Percentiles rank a stretch among this genome's conserved stretches.
phyloP scores from a whole-genome alignment of 257 asterid genomes.

The Mentha longifolia region DNA sequence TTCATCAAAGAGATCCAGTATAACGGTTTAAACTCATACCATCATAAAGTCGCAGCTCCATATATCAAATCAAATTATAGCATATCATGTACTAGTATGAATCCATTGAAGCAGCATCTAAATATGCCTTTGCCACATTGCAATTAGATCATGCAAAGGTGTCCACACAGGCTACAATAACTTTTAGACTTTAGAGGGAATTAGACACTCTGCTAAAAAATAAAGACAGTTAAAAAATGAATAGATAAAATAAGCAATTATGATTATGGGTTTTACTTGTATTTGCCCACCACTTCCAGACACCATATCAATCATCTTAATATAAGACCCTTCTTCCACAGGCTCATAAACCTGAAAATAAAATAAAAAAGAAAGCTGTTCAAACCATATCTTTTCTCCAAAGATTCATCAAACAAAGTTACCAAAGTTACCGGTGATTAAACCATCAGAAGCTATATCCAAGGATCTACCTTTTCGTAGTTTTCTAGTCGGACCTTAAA shows the following conservation, averaged over 20 bases:
- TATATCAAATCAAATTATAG: not conserved
- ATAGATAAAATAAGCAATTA: conserved; percentile 18
- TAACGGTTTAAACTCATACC: not conserved
- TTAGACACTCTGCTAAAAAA: conserved; percentile 17
- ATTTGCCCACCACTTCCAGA: conserved; percentile 98
- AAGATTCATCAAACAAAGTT: conserved; percentile 16
- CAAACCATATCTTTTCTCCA: conserved; percentile 31
- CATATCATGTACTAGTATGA: not conserved
- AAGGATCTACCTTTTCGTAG: conserved; percentile 77
- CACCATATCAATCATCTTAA: conserved; percentile 98
- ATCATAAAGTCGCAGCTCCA: not conserved
- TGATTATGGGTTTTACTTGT: conserved; percentile 55
- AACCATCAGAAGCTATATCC: conserved; percentile 34
- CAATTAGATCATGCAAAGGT: conserved; percentile 25
- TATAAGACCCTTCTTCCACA: conserved; percentile 98
- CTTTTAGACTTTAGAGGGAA: conserved; percentile 11
- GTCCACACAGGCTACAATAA: conserved; percentile 7
- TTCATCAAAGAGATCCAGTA: conserved; percentile 2
- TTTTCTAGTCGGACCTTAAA: conserved; percentile 89
- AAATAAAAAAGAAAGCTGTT: conserved; percentile 23
- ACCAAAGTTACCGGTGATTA: conserved; percentile 3
- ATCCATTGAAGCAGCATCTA: not conserved
- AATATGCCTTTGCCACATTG: not conserved
- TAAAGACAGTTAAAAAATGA: conserved; percentile 14
- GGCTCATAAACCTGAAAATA: conserved; percentile 82